Evolutionary conservation across 169 alveolate genomes (phyloP).

Genomic region (Plasmodium gonderi): DNA sequence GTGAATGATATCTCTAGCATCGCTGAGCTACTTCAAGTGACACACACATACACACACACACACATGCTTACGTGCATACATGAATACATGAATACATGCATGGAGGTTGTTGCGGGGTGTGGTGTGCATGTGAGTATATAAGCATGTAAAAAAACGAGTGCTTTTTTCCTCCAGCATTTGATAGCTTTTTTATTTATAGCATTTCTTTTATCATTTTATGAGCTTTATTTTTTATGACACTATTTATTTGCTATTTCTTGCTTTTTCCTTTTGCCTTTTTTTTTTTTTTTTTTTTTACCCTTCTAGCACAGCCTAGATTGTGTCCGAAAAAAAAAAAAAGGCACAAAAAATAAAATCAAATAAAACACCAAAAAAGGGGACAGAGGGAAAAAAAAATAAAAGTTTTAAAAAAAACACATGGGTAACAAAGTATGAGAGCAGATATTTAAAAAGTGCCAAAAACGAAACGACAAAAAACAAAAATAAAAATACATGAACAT

Average conservation of each 20-base stretch:
- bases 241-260: neutral
- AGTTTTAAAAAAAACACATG: neutral
- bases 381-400: neutral
- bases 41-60: neutral
- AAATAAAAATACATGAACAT: neutral
- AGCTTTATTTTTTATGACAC: neutral
- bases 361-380: no score
- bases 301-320: neutral
- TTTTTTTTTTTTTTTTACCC: neutral
- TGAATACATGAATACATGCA: neutral
- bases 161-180: neutral
- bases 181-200: no score
- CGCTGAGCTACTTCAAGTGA: neutral
- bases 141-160: neutral
- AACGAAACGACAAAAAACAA: neutral
- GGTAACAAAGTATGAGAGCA: neutral
- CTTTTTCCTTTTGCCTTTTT: neutral
- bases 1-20: neutral
- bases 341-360: neutral
- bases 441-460: neutral
- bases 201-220: neutral
- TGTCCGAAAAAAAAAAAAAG: neutral
- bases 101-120: no score
- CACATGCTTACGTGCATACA: neutral
- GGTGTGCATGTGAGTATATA: neutral